phyloP scores from a whole-genome alignment of 129 eudicot species.

The Oenanthe sinensis region DNA sequence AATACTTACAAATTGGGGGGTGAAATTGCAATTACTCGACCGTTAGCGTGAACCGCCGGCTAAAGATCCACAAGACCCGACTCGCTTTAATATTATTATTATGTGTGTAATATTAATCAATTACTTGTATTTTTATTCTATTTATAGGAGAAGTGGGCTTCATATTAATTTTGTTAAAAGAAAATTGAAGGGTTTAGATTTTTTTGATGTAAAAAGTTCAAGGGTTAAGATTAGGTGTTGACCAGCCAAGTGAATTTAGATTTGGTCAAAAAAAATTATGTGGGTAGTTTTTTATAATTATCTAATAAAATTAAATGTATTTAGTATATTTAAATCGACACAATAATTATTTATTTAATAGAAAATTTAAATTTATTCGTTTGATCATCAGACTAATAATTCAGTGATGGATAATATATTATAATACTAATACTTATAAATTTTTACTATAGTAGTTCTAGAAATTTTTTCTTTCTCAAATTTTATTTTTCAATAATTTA shows the following conservation, averaged over 20 bases:
- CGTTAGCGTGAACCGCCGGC: constrained; percentile 13
- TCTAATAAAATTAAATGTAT: no score
- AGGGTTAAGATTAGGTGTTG: not conserved
- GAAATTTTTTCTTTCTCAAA: not conserved
- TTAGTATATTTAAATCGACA: not conserved
- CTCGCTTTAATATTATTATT: not conserved
- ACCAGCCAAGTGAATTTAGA: not conserved
- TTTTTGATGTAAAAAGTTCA: no score
- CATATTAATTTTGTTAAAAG: not conserved
- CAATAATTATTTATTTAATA: no score
- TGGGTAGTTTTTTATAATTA: no score
- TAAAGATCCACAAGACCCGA: constrained; percentile 9
- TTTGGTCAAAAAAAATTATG: not conserved
- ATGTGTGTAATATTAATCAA: not conserved
- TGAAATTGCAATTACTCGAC: not conserved
- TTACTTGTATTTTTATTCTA: not conserved
- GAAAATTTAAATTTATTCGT: no score
- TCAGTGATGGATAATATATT: no score
- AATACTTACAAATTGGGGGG: not conserved
- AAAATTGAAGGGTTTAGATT: not conserved
- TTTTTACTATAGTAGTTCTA: not conserved
- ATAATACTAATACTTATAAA: no score
- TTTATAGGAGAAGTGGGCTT: not conserved
- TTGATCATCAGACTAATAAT: no score
- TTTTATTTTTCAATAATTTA: no score